Base-by-base conservation (phyloP, 495 filamentous ascomycete genomes). In the Tuber brumale region DNA sequence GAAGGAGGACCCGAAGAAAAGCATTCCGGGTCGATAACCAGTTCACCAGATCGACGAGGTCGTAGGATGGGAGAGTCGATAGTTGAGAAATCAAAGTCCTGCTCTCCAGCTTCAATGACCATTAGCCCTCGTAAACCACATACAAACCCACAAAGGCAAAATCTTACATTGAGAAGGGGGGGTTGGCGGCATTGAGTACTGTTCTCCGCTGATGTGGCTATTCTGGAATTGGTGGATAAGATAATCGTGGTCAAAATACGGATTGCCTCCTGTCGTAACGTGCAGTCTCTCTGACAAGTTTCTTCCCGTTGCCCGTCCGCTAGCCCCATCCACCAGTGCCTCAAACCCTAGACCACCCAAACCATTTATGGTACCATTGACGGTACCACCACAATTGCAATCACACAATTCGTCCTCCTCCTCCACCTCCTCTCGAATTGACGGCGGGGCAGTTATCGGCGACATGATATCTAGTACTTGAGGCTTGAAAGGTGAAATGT, bases 21-120 rank as follows among this genome's bases (percentile, higher is more conserved):
- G 43, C 80, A 82, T 46, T 82, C 81, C n/a, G 80, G 80, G 44
- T 82, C 80, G 70, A 82, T 82, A 48, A 80, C 75, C 46, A 80
- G 71, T 43, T 80, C 78, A 66, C 71, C 78, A 43, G 78, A 80
- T 70, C 70, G 66, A 71, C 74, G 77, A 27, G 75, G 61, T 37
- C 75, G 79, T 69, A 74, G 75, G 45, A 76, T 74, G 9, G 80
- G 79, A 31, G 80, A 78, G 61, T 39, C 70, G 35, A 70, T 69
- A 9, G 48, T 73, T 44, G 79, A 75, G 44, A 70, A 81, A 44
- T 70, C 70, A 74, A 80, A 82, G n/a, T 71, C 70, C 73, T 74
- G 81, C 61, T 82, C 81, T 66, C 77, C 80, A 72, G 73, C 81
- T 82, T 57, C 48, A 75, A 69, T 61, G 66, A 21, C 44, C 46